Conservation (phyloP, 331 rosid genomes). For the Quercus lobata region DNA sequence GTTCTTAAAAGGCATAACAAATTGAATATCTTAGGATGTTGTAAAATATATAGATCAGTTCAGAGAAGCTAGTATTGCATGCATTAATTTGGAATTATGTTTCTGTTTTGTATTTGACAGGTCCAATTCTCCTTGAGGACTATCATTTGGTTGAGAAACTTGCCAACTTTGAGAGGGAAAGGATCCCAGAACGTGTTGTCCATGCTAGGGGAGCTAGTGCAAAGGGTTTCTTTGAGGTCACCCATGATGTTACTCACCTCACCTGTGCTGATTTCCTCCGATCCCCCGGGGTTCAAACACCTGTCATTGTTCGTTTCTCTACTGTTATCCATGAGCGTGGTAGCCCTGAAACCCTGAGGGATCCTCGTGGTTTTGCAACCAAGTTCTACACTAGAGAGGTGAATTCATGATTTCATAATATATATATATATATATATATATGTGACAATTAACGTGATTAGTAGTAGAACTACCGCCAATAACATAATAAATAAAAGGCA, state of each 20-base stretch:
- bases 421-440: no score
- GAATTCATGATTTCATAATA: neutral
- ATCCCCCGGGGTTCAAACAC: conserved; percentile 93
- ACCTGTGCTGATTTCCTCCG: conserved; percentile 93
- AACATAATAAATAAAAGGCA: no score
- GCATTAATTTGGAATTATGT: neutral
- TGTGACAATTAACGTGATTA: no score
- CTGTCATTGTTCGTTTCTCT: conserved; percentile 85
- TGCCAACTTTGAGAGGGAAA: conserved; percentile 75
- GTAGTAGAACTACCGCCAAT: no score
- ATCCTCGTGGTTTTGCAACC: conserved; percentile 93
- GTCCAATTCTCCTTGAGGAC: conserved; percentile 91
- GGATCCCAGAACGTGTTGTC: conserved; percentile 96
- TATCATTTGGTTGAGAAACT: conserved; percentile 86
- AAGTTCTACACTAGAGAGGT: conserved; percentile 97
- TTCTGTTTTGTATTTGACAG: conserved; percentile 24
- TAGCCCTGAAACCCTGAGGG: conserved; percentile 94
- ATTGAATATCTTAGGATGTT: no score
- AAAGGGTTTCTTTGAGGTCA: conserved; percentile 93
- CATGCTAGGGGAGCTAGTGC: conserved; percentile 99
- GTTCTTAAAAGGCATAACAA: no score
- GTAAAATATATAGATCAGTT: no score
- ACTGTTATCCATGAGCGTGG: conserved; percentile 97
- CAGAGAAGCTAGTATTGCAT: no score
- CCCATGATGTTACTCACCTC: conserved; percentile 79